Evolutionary conservation across 2,329 filamentous ascomycete species (phyloP).

Genomic region (Arthrobotrys pseudoclavata): DNA sequence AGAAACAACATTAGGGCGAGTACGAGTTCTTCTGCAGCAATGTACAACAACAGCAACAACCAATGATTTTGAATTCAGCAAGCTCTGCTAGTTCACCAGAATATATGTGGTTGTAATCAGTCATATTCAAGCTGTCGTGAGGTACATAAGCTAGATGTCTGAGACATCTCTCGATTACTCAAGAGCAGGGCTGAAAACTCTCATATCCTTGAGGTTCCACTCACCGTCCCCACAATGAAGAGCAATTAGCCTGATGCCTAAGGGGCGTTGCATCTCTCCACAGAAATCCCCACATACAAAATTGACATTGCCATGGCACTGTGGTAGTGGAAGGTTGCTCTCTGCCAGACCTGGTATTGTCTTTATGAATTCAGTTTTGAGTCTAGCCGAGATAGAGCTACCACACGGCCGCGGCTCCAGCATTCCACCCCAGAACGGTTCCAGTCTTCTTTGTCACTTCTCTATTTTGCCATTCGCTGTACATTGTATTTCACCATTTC

Average conservation of each 20-base stretch:
- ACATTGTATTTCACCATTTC: not conserved
- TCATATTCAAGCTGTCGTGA: constrained; percentile 28
- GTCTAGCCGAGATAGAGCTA: not conserved
- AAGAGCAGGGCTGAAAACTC: constrained; percentile 43
- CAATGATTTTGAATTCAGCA: constrained; percentile 52
- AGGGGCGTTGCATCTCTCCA: constrained; percentile 53
- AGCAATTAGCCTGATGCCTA: constrained; percentile 54
- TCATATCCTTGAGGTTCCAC: constrained; percentile 47
- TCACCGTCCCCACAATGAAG: constrained; percentile 39
- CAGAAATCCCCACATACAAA: constrained; percentile 30
- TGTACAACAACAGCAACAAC: constrained; percentile 44
- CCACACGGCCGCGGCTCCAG: not conserved
- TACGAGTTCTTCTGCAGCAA: constrained; percentile 59
- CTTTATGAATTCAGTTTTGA: not conserved
- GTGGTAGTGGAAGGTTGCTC: constrained; percentile 30
- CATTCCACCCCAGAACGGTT: constrained; percentile 9
- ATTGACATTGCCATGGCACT: constrained; percentile 25
- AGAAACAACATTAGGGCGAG: constrained; percentile 46
- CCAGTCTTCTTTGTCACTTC: not conserved
- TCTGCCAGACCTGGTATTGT: not conserved
- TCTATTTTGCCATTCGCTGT: not conserved
- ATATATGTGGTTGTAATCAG: constrained; percentile 54
- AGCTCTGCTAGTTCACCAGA: constrained; percentile 57
- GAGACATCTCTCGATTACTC: constrained; percentile 59
- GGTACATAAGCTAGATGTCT: constrained; percentile 57